Conservation (phyloP, 495 filamentous ascomycete species). For the Lasiosphaeriaceae sp. region DNA sequence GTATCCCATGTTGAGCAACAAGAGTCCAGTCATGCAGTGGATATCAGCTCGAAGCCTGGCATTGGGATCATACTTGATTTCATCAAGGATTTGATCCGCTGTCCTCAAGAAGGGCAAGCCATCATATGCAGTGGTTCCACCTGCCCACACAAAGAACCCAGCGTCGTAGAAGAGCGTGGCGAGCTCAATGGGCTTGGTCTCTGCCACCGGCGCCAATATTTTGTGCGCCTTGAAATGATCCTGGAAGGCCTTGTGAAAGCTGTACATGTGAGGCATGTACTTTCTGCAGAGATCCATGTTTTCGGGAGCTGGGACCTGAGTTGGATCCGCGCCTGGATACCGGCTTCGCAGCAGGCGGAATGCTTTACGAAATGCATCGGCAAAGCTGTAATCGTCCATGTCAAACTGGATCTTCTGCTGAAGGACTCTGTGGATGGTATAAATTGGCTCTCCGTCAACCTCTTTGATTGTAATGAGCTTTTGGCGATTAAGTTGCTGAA, state of each 20-base stretch:
- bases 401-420: slow-evolving; percentile 9
- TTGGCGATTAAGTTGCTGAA: slow-evolving; percentile 14
- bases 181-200: slow-evolving; percentile 10
- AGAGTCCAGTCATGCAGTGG: slow-evolving; percentile 17
- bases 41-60: slow-evolving; percentile 21
- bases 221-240: not conserved
- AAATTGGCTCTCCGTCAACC: slow-evolving; percentile 4
- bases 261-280: slow-evolving; percentile 18
- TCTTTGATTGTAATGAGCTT: slow-evolving; percentile 12
- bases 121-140: slow-evolving; percentile 11
- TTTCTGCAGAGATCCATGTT: slow-evolving; percentile 9
- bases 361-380: not conserved
- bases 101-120: slow-evolving; percentile 19
- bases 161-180: slow-evolving; percentile 26
- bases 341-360: not conserved
- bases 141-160: slow-evolving; percentile 23
- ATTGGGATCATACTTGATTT: slow-evolving; percentile 2
- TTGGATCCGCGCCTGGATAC: slow-evolving; percentile 1
- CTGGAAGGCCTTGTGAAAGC: slow-evolving; percentile 6
- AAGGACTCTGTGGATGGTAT: slow-evolving; percentile 13
- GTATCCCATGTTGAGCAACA: slow-evolving; percentile 18
- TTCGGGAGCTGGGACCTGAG: slow-evolving; percentile 15
- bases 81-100: slow-evolving; percentile 11
- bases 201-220: not conserved
- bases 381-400: slow-evolving; percentile 8